Evolutionary conservation across 352 stramenopile species (phyloP).

Genomic region (Blastocystis sp.): DNA sequence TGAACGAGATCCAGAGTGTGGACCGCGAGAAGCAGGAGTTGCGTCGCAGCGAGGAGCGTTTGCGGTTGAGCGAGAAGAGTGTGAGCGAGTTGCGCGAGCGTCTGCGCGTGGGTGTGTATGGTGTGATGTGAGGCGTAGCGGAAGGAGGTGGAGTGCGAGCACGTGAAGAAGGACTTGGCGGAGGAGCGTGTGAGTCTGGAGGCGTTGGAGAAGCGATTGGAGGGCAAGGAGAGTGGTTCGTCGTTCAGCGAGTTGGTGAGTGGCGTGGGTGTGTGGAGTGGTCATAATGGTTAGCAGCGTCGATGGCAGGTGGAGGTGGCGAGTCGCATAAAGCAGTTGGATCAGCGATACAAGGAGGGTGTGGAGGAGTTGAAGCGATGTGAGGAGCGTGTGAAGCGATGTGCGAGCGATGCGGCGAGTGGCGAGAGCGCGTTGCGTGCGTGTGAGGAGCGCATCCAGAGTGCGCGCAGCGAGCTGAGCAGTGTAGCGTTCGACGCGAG

Average conservation of each 20-base stretch:
- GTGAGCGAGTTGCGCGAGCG: neutral
- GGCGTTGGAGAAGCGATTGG: constrained; percentile 73
- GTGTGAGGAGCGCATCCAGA: constrained; percentile 1
- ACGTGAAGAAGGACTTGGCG: constrained; percentile 79
- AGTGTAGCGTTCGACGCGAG: neutral
- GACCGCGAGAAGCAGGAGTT: constrained; percentile 76
- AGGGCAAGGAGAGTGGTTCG: neutral
- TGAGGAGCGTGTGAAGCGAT: neutral
- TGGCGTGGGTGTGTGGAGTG: neutral
- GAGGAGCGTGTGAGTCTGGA: constrained; percentile 77
- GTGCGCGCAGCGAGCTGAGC: constrained; percentile 2
- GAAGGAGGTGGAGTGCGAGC: constrained; percentile 74
- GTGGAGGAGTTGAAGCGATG: neutral
- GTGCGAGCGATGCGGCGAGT: neutral
- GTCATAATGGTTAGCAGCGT: constrained; percentile 36
- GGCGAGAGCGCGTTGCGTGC: neutral
- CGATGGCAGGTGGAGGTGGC: neutral
- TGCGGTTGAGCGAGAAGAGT: neutral
- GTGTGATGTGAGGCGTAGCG: neutral
- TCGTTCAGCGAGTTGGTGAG: constrained; percentile 8
- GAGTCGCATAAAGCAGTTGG: constrained; percentile 20
- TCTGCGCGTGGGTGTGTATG: neutral
- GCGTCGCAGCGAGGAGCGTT: constrained; percentile 69
- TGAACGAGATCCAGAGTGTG: constrained; percentile 76
- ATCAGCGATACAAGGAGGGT: neutral